Conservation (phyloP, 345 rosid species). For the Laguncularia racemosa region DNA sequence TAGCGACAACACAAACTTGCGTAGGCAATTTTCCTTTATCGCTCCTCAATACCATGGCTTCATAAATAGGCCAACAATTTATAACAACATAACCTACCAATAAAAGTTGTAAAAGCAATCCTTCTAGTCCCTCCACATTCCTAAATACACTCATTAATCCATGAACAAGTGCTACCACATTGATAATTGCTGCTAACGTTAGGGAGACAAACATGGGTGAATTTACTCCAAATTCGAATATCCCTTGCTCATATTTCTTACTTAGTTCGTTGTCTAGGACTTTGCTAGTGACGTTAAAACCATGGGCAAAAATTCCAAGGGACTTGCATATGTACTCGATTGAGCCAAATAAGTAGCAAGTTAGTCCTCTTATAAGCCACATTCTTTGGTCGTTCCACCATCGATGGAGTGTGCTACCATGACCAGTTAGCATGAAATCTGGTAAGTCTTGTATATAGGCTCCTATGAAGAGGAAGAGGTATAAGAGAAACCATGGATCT, state of each 20-base stretch:
- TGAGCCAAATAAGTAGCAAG: conserved; percentile 32
- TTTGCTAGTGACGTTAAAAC: conserved; percentile 60
- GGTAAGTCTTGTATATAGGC: conserved; percentile 43
- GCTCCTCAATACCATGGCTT: conserved; percentile 49
- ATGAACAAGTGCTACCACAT: conserved; percentile 26
- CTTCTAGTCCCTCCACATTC: conserved; percentile 13
- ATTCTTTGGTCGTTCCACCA: conserved; percentile 82
- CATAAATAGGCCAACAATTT: conserved; percentile 53
- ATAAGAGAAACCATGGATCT: conserved; percentile 54
- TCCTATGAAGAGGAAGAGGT: conserved; percentile 51
- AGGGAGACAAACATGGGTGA: conserved; percentile 46
- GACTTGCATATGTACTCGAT: conserved; percentile 35
- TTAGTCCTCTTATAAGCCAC: conserved; percentile 41
- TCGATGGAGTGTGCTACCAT: conserved; percentile 33
- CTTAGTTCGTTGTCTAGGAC: conserved; percentile 38
- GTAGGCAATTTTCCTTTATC: conserved; percentile 47
- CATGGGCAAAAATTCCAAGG: conserved; percentile 34
- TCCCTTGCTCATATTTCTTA: conserved; percentile 43
- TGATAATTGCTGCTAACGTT: conserved; percentile 40
- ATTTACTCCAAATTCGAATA: conserved; percentile 51
- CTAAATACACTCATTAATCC: conserved; percentile 12
- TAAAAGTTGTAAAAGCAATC: conserved; percentile 27
- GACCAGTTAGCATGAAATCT: conserved; percentile 24
- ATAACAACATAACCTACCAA: conserved; percentile 30
- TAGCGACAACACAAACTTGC: conserved; percentile 17